Percentiles rank a stretch among this genome's conserved stretches.
Conservation (phyloP, 2,329 filamentous ascomycete species). For the Colletotrichum noveboracense region DNA sequence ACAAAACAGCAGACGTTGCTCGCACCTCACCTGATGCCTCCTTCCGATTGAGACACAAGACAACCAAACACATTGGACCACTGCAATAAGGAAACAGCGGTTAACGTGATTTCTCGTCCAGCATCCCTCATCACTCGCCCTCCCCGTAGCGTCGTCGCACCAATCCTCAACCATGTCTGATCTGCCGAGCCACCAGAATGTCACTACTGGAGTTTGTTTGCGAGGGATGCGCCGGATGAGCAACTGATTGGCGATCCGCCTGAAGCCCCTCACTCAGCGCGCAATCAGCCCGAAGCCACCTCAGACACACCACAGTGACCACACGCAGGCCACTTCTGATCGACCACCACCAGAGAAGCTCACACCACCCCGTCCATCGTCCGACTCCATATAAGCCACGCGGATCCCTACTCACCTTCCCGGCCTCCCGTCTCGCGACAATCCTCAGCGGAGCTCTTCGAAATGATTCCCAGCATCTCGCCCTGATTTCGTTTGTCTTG, state of each 20-base stretch:
- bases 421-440: not conserved
- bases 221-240: not conserved
- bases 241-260: not conserved
- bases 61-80: not conserved
- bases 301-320: not conserved
- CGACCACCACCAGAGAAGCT: not conserved
- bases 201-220: not conserved
- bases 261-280: not conserved
- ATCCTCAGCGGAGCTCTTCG: not conserved
- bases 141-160: not conserved
- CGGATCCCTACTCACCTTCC: not conserved
- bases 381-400: slow-evolving; percentile 4
- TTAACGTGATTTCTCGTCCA: not conserved
- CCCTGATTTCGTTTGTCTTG: not conserved
- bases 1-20: slow-evolving; percentile 14
- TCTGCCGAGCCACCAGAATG: slow-evolving; percentile 6
- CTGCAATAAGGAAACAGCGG: not conserved
- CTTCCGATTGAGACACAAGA: not conserved
- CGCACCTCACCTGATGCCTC: slow-evolving; percentile 10
- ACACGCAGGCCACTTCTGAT: not conserved
- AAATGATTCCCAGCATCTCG: not conserved
- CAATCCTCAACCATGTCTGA: not conserved
- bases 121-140: not conserved
- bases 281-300: not conserved
- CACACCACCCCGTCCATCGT: slow-evolving; percentile 1